Percentiles rank a stretch among this genome's conserved stretches.
Evolutionary conservation across 768 basidiomycete genomes (phyloP).

Genomic region (Phanerodontia chrysosporium): DNA sequence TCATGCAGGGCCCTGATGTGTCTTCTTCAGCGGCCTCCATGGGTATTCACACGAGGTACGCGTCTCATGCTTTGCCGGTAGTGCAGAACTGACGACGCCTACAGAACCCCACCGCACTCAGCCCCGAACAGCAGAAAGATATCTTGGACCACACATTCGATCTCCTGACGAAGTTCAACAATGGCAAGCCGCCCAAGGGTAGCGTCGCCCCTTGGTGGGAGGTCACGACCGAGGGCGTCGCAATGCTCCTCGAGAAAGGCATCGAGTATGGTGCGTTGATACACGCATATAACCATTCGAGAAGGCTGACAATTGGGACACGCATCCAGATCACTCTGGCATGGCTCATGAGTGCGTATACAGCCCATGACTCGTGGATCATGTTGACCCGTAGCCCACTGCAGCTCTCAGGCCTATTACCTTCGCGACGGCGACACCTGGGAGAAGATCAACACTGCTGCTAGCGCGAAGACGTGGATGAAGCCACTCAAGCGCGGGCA

Average conservation of each 20-base stretch:
- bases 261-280: slow-evolving; percentile 59
- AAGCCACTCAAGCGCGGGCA: slow-evolving; percentile 62
- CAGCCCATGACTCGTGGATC: neutral
- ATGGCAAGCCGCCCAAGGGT: slow-evolving; percentile 54
- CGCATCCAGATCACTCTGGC: slow-evolving; percentile 48
- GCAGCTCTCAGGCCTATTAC: slow-evolving; percentile 60
- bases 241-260: slow-evolving; percentile 63
- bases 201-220: slow-evolving; percentile 83
- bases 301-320: neutral
- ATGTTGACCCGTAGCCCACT: slow-evolving; percentile 15
- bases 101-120: slow-evolving; percentile 59
- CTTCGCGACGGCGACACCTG: slow-evolving; percentile 64
- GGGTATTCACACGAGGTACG: slow-evolving; percentile 72
- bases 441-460: slow-evolving; percentile 67
- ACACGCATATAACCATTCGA: neutral
- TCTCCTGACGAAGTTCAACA: slow-evolving; percentile 63
- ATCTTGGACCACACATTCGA: slow-evolving; percentile 63
- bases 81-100: neutral
- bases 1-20: neutral
- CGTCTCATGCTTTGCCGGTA: too few species aligned
- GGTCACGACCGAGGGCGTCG: slow-evolving; percentile 60
- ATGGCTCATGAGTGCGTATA: slow-evolving; percentile 46
- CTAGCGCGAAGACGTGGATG: slow-evolving; percentile 67
- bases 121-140: slow-evolving; percentile 63
- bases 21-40: slow-evolving; percentile 49